phyloP scores from a whole-genome alignment of 2,329 filamentous ascomycete genomes.

The Colletotrichum sp. region DNA sequence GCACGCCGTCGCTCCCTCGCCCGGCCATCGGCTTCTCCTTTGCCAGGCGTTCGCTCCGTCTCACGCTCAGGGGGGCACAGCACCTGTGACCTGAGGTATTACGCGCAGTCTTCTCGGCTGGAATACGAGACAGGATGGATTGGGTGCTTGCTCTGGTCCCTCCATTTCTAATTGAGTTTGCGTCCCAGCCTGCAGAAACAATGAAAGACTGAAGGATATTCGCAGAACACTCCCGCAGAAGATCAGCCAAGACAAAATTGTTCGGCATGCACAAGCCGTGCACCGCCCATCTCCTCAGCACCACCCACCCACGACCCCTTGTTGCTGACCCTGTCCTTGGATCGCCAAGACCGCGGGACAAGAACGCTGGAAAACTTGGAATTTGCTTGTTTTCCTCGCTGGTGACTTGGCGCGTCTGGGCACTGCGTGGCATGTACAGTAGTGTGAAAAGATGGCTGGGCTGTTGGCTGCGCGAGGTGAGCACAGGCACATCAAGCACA shows the following conservation, averaged over 20 bases:
- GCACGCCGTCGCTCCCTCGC: neutral
- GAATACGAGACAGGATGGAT: neutral
- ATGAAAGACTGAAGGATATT: neutral
- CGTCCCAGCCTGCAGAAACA: neutral
- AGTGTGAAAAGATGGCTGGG: neutral
- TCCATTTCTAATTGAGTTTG: neutral
- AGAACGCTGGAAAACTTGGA: slow-evolving; percentile 20
- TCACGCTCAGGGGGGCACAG: neutral
- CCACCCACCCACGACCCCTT: neutral
- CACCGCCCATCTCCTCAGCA: neutral
- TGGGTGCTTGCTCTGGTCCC: neutral
- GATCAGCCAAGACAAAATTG: neutral
- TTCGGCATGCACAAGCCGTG: neutral
- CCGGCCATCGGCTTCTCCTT: neutral
- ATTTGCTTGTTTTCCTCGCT: slow-evolving; percentile 19
- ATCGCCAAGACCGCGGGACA: slow-evolving; percentile 22
- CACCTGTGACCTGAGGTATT: neutral
- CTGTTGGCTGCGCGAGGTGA: neutral
- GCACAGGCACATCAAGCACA: neutral
- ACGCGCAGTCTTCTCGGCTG: neutral
- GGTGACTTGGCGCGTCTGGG: slow-evolving; percentile 19
- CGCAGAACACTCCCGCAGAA: neutral
- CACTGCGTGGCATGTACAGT: neutral
- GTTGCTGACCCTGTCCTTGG: slow-evolving; percentile 3
- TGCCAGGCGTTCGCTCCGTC: neutral